Conservation (phyloP, 1,284 basidiomycete species). For the Neotropicomus parvogracilis region DNA sequence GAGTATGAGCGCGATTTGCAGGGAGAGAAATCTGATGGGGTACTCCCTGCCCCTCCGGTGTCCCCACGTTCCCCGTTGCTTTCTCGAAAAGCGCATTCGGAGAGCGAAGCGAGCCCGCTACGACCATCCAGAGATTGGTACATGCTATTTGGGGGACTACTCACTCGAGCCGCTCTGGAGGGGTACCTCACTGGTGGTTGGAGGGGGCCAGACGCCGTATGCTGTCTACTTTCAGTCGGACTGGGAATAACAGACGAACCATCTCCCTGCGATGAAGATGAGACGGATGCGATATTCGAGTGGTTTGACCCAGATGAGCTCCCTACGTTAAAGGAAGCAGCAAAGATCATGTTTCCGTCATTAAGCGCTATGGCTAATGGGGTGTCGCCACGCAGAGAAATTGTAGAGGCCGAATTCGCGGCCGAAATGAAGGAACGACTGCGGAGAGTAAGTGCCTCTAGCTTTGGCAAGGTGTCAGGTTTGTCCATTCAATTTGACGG, state of each 20-base stretch:
- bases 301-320: slow-evolving; percentile 75
- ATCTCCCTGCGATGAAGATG: slow-evolving; percentile 24
- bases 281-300: slow-evolving; percentile 44
- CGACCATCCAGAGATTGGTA: slow-evolving; percentile 77
- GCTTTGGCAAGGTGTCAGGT: not conserved
- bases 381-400: slow-evolving; percentile 29
- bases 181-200: slow-evolving; percentile 78
- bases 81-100: slow-evolving; percentile 28
- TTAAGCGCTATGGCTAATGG: slow-evolving; percentile 37
- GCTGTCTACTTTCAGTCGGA: slow-evolving; percentile 71
- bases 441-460: slow-evolving; percentile 49
- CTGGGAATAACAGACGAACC: slow-evolving; percentile 43
- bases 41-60: slow-evolving; percentile 11
- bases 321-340: slow-evolving; percentile 62
- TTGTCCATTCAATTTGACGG: slow-evolving; percentile 8
- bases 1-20: slow-evolving; percentile 34
- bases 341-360: slow-evolving; percentile 64
- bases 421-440: slow-evolving; percentile 65
- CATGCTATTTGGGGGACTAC: slow-evolving; percentile 65
- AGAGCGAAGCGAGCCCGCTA: slow-evolving; percentile 47
- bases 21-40: slow-evolving; percentile 12
- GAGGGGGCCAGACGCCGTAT: slow-evolving; percentile 66
- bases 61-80: slow-evolving; percentile 14
- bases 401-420: slow-evolving; percentile 62
- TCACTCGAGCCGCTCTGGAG: slow-evolving; percentile 76